Evolutionary conservation across 1,139 yeast genomes (phyloP), one percentile per base, ranked within the genome.

Genomic region (Hansenula sp.): DNA sequence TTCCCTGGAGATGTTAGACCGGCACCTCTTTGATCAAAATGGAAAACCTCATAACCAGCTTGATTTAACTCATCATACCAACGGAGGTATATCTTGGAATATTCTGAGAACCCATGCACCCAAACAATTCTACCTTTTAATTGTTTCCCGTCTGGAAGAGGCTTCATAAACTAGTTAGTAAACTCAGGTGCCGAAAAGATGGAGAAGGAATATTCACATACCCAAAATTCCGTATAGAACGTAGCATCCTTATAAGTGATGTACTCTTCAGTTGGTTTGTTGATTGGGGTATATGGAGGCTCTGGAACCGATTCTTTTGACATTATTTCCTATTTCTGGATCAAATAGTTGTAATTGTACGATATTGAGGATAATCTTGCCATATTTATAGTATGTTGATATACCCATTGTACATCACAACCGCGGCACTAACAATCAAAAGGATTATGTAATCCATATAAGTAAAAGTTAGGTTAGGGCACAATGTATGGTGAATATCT

Each of bases 11-110:
- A 75, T 0, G 96, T 85, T 41, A 71, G 73, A 6, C 96, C 97
- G 11, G 90, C 81, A 1, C 97, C 97, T 51, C 97, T 75, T 64
- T 88, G 96, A 58, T 87, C 96, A 59, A 79, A 90, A 51, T 77
- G 77, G 55, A 82, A 81, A 3, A 81, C 73, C 51, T 86, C 95
- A 59, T 77, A 85, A 2, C 97, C 97, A 5, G 56, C 52, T 25
- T 58, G 59, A 2, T 81, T 69, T 38, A 88, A 60, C 7, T 67
- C 64, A 47, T 86, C 89, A 61, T 80, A 79, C 34, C 77, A 61
- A 41, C 77, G 75, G 34, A 71, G 66, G 56, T 83, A 87, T 4
- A 78, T 45, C 12, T 57, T 56, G 10, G 77, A 66, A 44, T 73
- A 75, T 57, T 90, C 97, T 19, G 82, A 75, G 61, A 88, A 89